Conservation (phyloP, 1,284 basidiomycete species). For the Hortiboletus rubellus region DNA sequence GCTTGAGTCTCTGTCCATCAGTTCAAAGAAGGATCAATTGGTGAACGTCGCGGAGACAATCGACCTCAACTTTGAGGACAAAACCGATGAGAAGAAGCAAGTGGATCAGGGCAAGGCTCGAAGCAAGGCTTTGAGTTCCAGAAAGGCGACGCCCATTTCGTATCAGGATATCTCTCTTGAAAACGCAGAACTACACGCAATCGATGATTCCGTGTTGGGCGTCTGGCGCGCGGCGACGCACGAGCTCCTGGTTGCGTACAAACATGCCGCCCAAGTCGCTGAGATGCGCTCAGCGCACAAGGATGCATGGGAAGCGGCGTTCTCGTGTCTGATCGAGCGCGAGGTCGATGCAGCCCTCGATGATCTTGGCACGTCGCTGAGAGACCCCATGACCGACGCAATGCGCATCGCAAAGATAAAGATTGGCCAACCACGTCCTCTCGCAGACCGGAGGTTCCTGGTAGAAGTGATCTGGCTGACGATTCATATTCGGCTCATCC, state of each 20-base stretch:
- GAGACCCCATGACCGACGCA: conserved; percentile 40
- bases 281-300: conserved; percentile 45
- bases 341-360: conserved; percentile 37
- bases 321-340: conserved; percentile 42
- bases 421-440: conserved; percentile 50
- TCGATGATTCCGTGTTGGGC: conserved; percentile 32
- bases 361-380: conserved; percentile 26
- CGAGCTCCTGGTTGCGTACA: conserved; percentile 38
- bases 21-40: conserved; percentile 19
- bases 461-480: conserved; percentile 49
- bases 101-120: conserved; percentile 7
- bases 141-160: conserved; percentile 14
- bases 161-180: conserved; percentile 20
- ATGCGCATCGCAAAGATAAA: conserved; percentile 43
- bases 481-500: conserved; percentile 43
- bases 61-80: conserved; percentile 26
- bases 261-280: conserved; percentile 33
- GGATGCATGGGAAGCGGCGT: conserved; percentile 48
- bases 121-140: conserved; percentile 7
- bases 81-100: conserved; percentile 9
- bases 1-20: conserved; percentile 30
- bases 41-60: conserved; percentile 8
- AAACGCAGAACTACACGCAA: conserved; percentile 28
- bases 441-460: conserved; percentile 45
- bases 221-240: conserved; percentile 38